Conservation (phyloP, 306 rosid genomes). For the Urtica urens region DNA sequence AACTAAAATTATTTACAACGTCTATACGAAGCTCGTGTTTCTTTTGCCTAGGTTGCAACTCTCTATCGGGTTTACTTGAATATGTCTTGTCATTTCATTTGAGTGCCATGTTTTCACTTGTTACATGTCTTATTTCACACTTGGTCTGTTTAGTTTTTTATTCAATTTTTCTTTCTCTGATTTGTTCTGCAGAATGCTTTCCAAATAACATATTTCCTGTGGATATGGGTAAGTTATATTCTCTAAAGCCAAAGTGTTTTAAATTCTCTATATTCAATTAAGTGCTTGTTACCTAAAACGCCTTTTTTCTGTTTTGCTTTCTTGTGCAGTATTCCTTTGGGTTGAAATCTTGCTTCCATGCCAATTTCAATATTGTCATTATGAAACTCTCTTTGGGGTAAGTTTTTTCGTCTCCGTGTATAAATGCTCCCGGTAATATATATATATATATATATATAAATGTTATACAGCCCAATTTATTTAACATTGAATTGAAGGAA, state of each 20-base stretch:
- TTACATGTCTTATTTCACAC: conserved; percentile 2
- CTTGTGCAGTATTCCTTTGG: conserved; percentile 64
- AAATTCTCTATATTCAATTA: not conserved
- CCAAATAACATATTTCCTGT: conserved; percentile 63
- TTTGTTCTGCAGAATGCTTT: conserved; percentile 70
- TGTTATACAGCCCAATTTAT: too few relatives aligned
- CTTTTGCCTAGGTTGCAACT: too few relatives aligned
- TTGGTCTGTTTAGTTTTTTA: too few relatives aligned
- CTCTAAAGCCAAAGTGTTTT: conserved; percentile 1
- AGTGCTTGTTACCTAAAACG: conserved; percentile 5
- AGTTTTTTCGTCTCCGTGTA: not conserved
- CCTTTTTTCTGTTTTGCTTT: conserved; percentile 7
- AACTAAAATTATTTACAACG: too few relatives aligned
- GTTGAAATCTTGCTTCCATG: conserved; percentile 59
- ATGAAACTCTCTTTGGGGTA: conserved; percentile 60
- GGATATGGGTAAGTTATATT: conserved; percentile 64
- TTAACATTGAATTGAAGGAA: too few relatives aligned
- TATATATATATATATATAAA: too few relatives aligned
- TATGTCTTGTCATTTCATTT: too few relatives aligned
- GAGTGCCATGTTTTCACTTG: too few relatives aligned
- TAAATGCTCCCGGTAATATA: not conserved
- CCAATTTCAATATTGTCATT: conserved; percentile 37
- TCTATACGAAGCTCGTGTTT: not conserved
- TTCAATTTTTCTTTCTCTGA: conserved; percentile 7
- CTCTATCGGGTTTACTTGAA: too few relatives aligned